Conservation (phyloP, 2,329 filamentous ascomycete species). For the Trichoderma gracile region DNA sequence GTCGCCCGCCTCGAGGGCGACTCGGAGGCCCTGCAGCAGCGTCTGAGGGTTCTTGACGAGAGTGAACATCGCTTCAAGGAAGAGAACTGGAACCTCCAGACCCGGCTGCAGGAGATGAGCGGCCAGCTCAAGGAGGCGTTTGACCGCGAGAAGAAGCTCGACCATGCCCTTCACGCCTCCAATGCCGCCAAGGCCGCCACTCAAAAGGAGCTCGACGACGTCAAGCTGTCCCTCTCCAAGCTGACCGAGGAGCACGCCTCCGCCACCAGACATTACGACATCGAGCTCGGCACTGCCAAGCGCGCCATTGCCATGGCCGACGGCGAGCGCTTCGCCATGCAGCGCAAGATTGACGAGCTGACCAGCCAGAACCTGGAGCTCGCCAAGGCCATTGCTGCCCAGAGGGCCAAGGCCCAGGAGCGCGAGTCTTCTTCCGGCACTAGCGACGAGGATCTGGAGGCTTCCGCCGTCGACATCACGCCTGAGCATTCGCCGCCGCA, state of each 20-base stretch:
- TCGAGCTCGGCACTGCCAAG: conserved; percentile 81
- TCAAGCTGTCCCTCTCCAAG: conserved; percentile 76
- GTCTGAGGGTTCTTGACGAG: conserved; percentile 81
- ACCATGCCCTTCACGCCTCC: conserved; percentile 67
- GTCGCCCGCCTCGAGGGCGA: conserved; percentile 81
- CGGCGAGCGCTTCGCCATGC: conserved; percentile 73
- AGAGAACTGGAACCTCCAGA: conserved; percentile 97
- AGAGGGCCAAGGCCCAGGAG: conserved; percentile 67
- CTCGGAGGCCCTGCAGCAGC: conserved; percentile 73
- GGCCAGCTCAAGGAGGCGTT: conserved; percentile 71
- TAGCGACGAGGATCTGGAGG: conserved; percentile 64
- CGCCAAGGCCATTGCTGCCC: conserved; percentile 76
- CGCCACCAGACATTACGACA: conserved; percentile 79
- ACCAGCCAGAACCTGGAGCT: conserved; percentile 88
- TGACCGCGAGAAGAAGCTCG: conserved; percentile 81
- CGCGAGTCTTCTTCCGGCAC: conserved; percentile 59
- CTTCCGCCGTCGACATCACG: conserved; percentile 67
- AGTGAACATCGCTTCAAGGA: conserved; percentile 96
- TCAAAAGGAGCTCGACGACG: conserved; percentile 88
- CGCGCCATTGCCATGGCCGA: conserved; percentile 78
- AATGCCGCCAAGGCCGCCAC: conserved; percentile 73
- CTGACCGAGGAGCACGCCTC: conserved; percentile 78
- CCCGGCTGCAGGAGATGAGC: conserved; percentile 81
- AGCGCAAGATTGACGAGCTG: conserved; percentile 85
- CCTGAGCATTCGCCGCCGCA: conserved; percentile 88